Evolutionary conservation across 83 land plant species (phyloP).

Genomic region (Isoetes engelmannii): DNA sequence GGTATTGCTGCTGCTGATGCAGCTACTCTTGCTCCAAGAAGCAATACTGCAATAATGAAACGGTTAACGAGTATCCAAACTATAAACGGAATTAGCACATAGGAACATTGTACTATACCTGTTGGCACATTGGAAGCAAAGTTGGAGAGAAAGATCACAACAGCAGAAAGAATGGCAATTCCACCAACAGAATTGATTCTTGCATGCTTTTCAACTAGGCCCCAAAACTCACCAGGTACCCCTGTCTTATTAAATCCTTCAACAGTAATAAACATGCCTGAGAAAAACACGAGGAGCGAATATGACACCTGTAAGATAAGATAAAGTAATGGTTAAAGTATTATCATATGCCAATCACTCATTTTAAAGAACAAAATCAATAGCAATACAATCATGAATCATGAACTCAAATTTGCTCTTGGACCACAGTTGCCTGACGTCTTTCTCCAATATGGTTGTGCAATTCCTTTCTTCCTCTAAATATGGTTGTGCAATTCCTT

Average conservation of each 20-base stretch:
- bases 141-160: conserved; percentile 9
- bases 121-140: neutral
- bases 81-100: no score
- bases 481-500: no score
- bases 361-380: no score
- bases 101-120: no score
- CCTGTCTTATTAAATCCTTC: conserved; percentile 15
- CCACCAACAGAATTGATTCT: neutral
- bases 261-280: conserved; percentile 10
- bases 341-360: no score
- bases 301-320: conserved; percentile 57
- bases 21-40: conserved; percentile 5
- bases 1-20: conserved; percentile 6
- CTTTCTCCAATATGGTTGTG: no score
- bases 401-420: no score
- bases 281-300: conserved; percentile 40
- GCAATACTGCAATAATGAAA: neutral
- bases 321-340: no score
- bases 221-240: neutral
- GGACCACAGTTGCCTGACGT: no score
- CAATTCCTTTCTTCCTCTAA: no score
- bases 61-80: no score
- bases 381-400: no score
- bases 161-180: neutral
- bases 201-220: conserved; percentile 5